A percentile compares a stretch with the other conserved stretches of the same genome.
phyloP scores from a whole-genome alignment of 1,284 basidiomycete genomes.

The Leccinum huronense region DNA sequence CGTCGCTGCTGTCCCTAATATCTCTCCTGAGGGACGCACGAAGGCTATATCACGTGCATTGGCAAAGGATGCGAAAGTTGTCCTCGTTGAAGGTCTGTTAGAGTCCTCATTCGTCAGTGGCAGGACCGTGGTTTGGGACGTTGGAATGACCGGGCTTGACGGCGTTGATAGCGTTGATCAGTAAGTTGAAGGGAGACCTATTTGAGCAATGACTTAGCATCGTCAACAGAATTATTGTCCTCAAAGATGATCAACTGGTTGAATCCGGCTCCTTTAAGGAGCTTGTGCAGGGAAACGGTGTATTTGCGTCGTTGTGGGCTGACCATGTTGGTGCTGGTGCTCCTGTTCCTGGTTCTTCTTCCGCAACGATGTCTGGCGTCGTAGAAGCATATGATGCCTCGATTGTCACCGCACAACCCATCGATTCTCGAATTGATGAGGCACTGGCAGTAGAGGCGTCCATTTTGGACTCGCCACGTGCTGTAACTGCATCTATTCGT shows the following conservation, averaged over 20 bases:
- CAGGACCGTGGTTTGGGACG: conserved; percentile 74
- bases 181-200: conserved; percentile 45
- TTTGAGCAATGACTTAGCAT: conserved; percentile 5
- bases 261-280: conserved; percentile 79
- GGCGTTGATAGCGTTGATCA: conserved; percentile 40
- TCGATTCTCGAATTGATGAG: conserved; percentile 13
- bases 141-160: conserved; percentile 59
- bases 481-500: conserved; percentile 20
- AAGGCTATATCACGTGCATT: conserved; percentile 87
- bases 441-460: conserved; percentile 5
- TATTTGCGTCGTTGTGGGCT: conserved; percentile 82
- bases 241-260: conserved; percentile 78
- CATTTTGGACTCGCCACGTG: conserved; percentile 23
- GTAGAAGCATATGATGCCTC: conserved; percentile 31
- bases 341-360: conserved; percentile 32
- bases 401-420: conserved; percentile 16
- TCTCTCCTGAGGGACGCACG: conserved; percentile 81
- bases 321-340: conserved; percentile 57
- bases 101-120: conserved; percentile 70
- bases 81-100: conserved; percentile 76
- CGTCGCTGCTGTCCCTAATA: conserved; percentile 82
- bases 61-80: conserved; percentile 80
- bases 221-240: conserved; percentile 65
- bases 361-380: conserved; percentile 17
- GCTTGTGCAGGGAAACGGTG: conserved; percentile 62